Percentiles rank a stretch among this genome's conserved stretches.
Evolutionary conservation across 257 asterid species (phyloP).

Genomic region (Solanum lycopersicoides): DNA sequence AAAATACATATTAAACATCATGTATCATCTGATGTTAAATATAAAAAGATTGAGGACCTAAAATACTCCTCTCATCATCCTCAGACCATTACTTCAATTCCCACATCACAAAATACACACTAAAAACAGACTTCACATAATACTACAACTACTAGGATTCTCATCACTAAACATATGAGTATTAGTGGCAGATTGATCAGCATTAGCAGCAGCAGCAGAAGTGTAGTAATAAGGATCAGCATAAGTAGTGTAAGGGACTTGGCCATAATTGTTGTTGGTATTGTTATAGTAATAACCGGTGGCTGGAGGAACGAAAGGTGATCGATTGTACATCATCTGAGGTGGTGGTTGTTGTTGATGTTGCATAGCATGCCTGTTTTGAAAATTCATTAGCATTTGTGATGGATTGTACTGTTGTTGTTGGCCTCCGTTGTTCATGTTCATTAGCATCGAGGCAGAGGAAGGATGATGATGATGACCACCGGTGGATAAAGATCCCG

Average conservation of each 20-base stretch:
- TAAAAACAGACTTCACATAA: slow-evolving; percentile 33
- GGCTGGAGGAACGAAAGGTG: slow-evolving; percentile 39
- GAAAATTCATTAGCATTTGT: slow-evolving; percentile 44
- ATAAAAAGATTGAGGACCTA: not conserved
- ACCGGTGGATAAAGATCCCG: slow-evolving; percentile 9
- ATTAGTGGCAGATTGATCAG: slow-evolving; percentile 13
- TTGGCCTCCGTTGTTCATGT: slow-evolving; percentile 14
- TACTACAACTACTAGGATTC: slow-evolving; percentile 47
- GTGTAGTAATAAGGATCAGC: slow-evolving; percentile 5
- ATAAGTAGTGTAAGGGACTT: slow-evolving; percentile 13
- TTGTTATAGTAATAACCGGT: slow-evolving; percentile 50
- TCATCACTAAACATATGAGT: slow-evolving; percentile 52
- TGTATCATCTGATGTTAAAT: not conserved
- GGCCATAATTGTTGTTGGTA: slow-evolving; percentile 17
- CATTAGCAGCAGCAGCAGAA: not conserved
- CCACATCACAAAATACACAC: slow-evolving; percentile 5
- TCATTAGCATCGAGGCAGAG: slow-evolving; percentile 26
- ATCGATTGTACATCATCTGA: slow-evolving; percentile 62
- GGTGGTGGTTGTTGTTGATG: slow-evolving; percentile 13
- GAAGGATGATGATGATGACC: slow-evolving; percentile 20
- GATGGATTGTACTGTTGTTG: slow-evolving; percentile 12
- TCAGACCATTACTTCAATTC: slow-evolving; percentile 1
- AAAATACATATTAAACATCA: not conserved
- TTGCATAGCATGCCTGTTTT: slow-evolving; percentile 39
- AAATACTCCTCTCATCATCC: slow-evolving; percentile 3